Evolutionary conservation across 129 eudicot species (phyloP).

Genomic region (Centrapalus pauciflorus): DNA sequence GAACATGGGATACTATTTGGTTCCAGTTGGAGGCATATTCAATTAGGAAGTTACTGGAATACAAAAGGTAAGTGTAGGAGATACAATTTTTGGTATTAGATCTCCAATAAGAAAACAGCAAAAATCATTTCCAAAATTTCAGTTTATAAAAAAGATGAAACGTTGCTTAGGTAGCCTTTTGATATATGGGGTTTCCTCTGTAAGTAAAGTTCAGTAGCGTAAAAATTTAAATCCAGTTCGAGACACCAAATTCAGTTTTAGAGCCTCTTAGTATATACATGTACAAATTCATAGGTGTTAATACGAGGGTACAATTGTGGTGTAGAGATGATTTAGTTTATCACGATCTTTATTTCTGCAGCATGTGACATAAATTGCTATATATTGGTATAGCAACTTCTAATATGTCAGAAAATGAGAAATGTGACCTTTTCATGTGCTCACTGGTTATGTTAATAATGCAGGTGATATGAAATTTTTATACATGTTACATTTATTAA

Average conservation of each 20-base stretch:
- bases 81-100: background rate
- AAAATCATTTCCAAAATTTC: background rate
- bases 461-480: background rate
- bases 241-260: background rate
- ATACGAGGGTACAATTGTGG: background rate
- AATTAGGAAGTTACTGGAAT: background rate
- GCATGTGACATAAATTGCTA: background rate
- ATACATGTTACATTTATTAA: background rate
- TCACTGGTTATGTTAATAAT: background rate
- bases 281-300: too few species aligned
- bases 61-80: background rate
- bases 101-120: background rate
- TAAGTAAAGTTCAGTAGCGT: background rate
- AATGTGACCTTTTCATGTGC: background rate
- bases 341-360: background rate
- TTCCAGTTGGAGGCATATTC: background rate
- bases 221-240: background rate
- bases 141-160: background rate
- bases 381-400: background rate
- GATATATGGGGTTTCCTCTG: background rate
- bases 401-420: background rate
- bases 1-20: background rate
- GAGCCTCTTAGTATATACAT: background rate
- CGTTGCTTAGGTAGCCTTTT: background rate
- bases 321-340: background rate